Evolutionary conservation across 768 basidiomycete species (phyloP), one percentile per base, ranked within the genome.

Genomic region (Mycena maculata): DNA sequence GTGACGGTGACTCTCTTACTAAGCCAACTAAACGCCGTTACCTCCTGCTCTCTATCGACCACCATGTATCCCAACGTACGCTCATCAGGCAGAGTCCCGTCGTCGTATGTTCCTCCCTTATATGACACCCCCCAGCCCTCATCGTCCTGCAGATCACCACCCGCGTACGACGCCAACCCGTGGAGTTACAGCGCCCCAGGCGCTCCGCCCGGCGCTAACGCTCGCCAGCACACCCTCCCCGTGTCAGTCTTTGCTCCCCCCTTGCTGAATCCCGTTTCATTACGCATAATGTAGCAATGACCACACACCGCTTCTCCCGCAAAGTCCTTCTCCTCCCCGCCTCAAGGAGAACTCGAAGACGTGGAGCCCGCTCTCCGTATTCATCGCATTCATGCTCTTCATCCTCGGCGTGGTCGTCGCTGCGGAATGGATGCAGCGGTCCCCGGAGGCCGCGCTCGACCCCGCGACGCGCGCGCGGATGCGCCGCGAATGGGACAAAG

Each of bases 401-500:
- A 39, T 55, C n/a, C 53, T 22, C 36, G 16, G 53, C 22, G n/a
- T n/a, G 31, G 31, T 8, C 25, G 23, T n/a, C 5, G 22, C 52
- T n/a, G 31, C 5, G 13, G 28, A n/a, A n/a, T 53, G 33, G 38
- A 39, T 38, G 53, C 36, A 39, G n/a, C n/a, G n/a, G n/a, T n/a
- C n/a, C n/a, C n/a, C 27, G 13, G 36, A 47, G 12, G 53, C 33
- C 12, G 31, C 62, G 5, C 33, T 55, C 11, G 33, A 63, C 22
- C 52, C 61, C 0, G 52, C 31, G 5, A n/a, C 22, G 8, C 62
- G 45, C 16, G 54, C 36, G 20, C 42, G 45, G 20, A 55, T 49
- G 11, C 62, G 54, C 47, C 47, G 33, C 2, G 63, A 49, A 41
- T 57, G 48, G 55, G 47, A 22, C 4, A 49, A n/a, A 38, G 63